These are phyloP conservation scores for Cladosporium austrohemisphaericum DNA, from an alignment of 2,329 filamentous ascomycete species.

Conservation along the genomic window DNA sequence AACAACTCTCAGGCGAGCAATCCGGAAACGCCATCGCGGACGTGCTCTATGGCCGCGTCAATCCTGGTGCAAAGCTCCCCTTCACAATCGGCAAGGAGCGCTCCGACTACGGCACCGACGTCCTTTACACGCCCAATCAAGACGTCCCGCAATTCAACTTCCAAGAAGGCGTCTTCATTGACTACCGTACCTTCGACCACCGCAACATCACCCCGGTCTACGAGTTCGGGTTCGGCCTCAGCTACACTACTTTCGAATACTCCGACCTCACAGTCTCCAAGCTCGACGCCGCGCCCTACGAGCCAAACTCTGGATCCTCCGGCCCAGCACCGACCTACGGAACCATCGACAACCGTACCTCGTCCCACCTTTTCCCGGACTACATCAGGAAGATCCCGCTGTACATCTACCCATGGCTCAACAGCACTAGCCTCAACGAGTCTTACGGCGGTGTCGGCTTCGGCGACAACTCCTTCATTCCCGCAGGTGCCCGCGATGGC, in stretches of 20 bases:
- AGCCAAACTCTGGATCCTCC: constrained; percentile 57
- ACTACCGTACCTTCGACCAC: constrained; percentile 62
- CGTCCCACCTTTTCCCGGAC: constrained; percentile 54
- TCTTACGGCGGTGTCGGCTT: constrained; percentile 58
- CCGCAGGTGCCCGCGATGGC: constrained; percentile 54
- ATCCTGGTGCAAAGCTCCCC: constrained; percentile 68
- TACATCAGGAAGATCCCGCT: constrained; percentile 50
- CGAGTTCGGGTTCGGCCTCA: constrained; percentile 74
- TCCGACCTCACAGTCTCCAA: constrained; percentile 56
- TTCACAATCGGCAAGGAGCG: constrained; percentile 70
- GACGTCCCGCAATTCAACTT: constrained; percentile 68
- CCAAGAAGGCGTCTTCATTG: constrained; percentile 71
- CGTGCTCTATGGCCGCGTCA: constrained; percentile 71
- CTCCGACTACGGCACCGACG: constrained; percentile 62
- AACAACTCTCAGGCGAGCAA: constrained; percentile 63
- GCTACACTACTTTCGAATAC: constrained; percentile 72
- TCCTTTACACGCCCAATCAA: constrained; percentile 64
- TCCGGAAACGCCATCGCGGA: constrained; percentile 72
- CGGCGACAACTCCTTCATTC: constrained; percentile 60
- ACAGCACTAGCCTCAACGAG: constrained; percentile 54
- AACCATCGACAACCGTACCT: constrained; percentile 57
- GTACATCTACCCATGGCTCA: constrained; percentile 69
- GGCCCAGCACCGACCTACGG: constrained; percentile 60
- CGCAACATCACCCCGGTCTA: constrained; percentile 62
- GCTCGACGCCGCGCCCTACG: constrained; percentile 48